A percentile compares a stretch with the other conserved stretches of the same genome.
phyloP scores from a whole-genome alignment of 2,329 filamentous ascomycete genomes.

The Aspergillus jensenii region DNA sequence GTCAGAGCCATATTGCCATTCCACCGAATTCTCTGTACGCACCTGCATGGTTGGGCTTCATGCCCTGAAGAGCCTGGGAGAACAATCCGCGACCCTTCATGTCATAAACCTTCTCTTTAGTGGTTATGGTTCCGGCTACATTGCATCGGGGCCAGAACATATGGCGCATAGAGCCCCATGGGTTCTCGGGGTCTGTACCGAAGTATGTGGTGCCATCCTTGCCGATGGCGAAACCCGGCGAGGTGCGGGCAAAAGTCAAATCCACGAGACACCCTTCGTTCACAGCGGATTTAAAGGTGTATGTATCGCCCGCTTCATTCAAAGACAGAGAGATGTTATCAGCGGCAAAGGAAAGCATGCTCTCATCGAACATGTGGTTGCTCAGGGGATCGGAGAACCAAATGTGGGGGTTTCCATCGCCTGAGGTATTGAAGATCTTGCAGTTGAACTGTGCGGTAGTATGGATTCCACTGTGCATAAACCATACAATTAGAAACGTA shows the following conservation, averaged over 20 bases:
- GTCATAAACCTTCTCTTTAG: constrained; percentile 76
- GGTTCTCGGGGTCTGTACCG: constrained; percentile 79
- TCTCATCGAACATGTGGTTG: constrained; percentile 80
- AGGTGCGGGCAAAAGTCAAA: constrained; percentile 70
- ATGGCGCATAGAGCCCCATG: constrained; percentile 92
- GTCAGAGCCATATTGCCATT: constrained; percentile 9
- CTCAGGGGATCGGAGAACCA: constrained; percentile 81
- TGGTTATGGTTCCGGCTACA: constrained; percentile 80
- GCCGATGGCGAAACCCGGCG: constrained; percentile 82
- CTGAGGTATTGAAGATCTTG: constrained; percentile 81
- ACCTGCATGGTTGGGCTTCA: constrained; percentile 98
- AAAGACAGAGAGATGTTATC: constrained; percentile 82
- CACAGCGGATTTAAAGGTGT: constrained; percentile 86
- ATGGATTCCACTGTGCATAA: constrained; percentile 70
- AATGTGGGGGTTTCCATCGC: constrained; percentile 66
- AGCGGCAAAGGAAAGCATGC: constrained; percentile 80
- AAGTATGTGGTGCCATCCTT: constrained; percentile 81
- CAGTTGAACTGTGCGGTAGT: constrained; percentile 91
- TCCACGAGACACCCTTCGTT: constrained; percentile 82
- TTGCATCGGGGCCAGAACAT: constrained; percentile 89
- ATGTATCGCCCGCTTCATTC: constrained; percentile 76
- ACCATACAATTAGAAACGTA: constrained; percentile 13
- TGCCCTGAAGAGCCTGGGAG: constrained; percentile 86
- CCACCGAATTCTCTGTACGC: constrained; percentile 16
- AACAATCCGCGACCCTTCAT: constrained; percentile 79